Evolutionary conservation across 495 filamentous ascomycete species (phyloP).

Genomic region (Podospora appendiculata): DNA sequence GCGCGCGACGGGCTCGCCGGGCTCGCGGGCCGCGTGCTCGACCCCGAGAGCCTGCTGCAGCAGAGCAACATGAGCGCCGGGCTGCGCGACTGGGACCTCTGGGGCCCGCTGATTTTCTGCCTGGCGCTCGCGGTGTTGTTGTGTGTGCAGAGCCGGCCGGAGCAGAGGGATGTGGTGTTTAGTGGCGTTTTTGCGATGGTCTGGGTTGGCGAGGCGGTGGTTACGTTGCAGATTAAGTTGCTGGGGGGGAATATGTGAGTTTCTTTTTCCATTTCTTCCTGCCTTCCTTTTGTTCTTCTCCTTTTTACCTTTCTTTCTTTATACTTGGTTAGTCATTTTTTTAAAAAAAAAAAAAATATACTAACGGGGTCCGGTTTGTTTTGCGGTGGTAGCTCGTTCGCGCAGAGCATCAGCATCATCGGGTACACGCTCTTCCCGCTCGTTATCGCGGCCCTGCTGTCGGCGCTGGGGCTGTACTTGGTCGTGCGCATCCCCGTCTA

Average conservation of each 20-base stretch:
- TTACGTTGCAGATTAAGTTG: constrained; percentile 97
- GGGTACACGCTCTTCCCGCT: constrained; percentile 98
- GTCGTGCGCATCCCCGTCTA: constrained; percentile 86
- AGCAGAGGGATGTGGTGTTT: constrained; percentile 84
- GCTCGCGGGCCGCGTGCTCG: constrained; percentile 53
- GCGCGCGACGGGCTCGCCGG: constrained; percentile 56
- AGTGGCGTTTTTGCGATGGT: constrained; percentile 93
- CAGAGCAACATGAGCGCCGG: constrained; percentile 81
- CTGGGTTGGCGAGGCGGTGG: constrained; percentile 94
- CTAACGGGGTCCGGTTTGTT: background rate
- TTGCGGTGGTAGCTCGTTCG: constrained; percentile 68
- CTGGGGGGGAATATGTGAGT: constrained; percentile 95
- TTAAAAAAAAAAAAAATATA: no score
- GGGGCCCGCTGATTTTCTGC: constrained; percentile 93
- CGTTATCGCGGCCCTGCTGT: constrained; percentile 85
- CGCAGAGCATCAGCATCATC: constrained; percentile 95
- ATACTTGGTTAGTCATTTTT: no score
- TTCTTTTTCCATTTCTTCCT: background rate
- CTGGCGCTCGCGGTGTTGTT: constrained; percentile 78
- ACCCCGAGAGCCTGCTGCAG: constrained; percentile 54
- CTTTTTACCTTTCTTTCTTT: background rate
- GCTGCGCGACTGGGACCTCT: constrained; percentile 92
- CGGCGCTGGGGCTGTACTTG: constrained; percentile 66
- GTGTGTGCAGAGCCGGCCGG: constrained; percentile 61
- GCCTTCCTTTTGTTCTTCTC: background rate